A percentile compares a stretch with the other conserved stretches of the same genome.
Conservation (phyloP, 306 rosid genomes). For the Gynostemma pentaphyllum region DNA sequence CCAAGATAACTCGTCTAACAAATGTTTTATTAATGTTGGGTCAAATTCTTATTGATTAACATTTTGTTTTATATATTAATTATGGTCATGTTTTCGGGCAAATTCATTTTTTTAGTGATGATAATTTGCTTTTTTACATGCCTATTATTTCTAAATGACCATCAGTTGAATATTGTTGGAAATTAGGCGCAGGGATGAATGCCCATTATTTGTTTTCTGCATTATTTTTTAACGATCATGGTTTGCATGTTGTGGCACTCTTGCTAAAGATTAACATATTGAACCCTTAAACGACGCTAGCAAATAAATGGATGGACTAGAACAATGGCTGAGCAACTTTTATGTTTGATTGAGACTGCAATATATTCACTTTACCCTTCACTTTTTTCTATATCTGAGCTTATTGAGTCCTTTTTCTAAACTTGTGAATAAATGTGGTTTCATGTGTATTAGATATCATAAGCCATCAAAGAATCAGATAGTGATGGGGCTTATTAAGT, state of each 20-base stretch:
- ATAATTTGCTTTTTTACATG: not conserved
- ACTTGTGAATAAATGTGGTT: not conserved
- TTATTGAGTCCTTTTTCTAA: not conserved
- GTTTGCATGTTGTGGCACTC: not conserved
- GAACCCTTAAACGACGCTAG: no score
- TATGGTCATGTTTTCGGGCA: not conserved
- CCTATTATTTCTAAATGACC: not conserved
- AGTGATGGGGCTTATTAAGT: no score
- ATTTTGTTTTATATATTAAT: not conserved
- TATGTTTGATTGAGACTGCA: not conserved
- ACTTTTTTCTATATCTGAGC: not conserved
- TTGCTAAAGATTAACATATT: not conserved
- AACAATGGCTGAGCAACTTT: not conserved
- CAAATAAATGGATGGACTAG: no score
- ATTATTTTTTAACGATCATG: not conserved
- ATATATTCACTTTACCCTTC: not conserved
- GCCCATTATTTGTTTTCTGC: not conserved
- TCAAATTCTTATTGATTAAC: not conserved
- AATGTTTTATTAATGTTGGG: not conserved
- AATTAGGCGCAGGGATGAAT: not conserved
- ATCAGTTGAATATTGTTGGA: not conserved
- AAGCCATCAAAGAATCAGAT: not conserved
- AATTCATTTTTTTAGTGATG: not conserved
- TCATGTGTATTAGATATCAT: not conserved
- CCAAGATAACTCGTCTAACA: not conserved